Base-by-base conservation (phyloP, 2,329 filamentous ascomycete genomes). In the Paraphoma chrysanthemicola region DNA sequence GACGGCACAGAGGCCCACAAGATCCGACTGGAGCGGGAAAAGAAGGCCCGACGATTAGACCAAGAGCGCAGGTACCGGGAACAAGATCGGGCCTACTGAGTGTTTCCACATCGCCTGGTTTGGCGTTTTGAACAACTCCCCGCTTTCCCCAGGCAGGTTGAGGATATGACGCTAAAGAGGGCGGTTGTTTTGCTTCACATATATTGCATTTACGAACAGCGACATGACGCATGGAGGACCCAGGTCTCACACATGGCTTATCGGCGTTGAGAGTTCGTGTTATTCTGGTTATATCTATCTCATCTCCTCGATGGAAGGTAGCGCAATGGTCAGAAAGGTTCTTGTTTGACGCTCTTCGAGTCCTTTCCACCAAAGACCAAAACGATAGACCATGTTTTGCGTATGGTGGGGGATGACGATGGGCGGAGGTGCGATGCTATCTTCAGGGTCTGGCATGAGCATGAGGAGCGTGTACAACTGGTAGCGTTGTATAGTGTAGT, bases 1-100 rank as follows among this genome's bases (percentile, higher is more conserved):
- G 87, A 89, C 68, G 87, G 87, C 54, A 89, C 86, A 6, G 86
- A 89, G 74, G 86, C 86, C 17, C 79, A 84, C 54, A 82, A 85
- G 54, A 88, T 89, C 60, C 78, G 83, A 45, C 70, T 82, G 53
- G 77, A 81, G 54, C 61, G 72, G 57, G 74, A 78, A 52, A 74
- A 71, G 67, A 76, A 75, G 62, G 62, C 64, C 11, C 67, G 71
- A 31, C 71, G 70, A 23, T 57, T 61, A 55, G 70, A 73, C 65
- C 70, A 74, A 53, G 69, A 71, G 47, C 70, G 70, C 42, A 66
- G 71, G 18, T 71, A 70, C 48, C 67, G 67, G 42, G 64, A 67
- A 49, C 63, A 64, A 46, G 63, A 68, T 44, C 62, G 67, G 53
- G 63, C 53, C 23, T 69, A 69, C 41, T 69, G 57, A 62, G 51